Conservation (phyloP, 352 stramenopile genomes). For the Phytophthora syringae region DNA sequence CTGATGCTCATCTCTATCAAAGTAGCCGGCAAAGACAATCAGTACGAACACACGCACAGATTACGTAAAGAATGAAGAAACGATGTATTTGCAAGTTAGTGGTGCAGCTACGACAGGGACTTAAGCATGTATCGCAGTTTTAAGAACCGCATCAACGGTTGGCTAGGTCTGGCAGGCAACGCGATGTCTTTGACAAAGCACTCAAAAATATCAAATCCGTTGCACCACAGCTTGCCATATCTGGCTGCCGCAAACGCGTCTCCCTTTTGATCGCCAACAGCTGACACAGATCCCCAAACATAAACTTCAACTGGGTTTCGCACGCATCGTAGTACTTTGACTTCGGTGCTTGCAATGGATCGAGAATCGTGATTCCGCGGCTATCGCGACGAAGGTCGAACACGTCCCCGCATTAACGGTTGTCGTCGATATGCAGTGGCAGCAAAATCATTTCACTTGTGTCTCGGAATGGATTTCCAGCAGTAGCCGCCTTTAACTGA, state of each 20-base stretch:
- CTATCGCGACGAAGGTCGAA: background rate
- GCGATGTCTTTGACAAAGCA: background rate
- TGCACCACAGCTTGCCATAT: background rate
- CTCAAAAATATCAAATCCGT: background rate
- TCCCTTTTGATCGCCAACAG: background rate
- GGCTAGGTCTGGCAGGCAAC: background rate
- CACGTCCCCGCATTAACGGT: slow-evolving; percentile 1
- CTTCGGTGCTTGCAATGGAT: slow-evolving; percentile 2
- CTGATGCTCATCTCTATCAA: too few species aligned
- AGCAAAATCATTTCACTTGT: background rate
- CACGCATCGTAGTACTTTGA: slow-evolving; percentile 4
- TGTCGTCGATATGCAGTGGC: slow-evolving; percentile 1
- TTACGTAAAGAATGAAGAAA: background rate
- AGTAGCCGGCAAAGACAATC: too few species aligned
- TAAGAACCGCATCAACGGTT: background rate
- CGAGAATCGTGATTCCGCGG: background rate
- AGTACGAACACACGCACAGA: too few species aligned
- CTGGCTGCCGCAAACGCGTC: background rate
- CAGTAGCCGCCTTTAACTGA: background rate
- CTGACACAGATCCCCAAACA: background rate
- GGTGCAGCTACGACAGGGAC: background rate
- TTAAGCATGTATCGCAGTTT: slow-evolving; percentile 10
- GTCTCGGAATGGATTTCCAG: background rate
- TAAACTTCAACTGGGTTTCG: background rate
- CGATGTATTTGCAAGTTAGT: background rate